phyloP scores from a whole-genome alignment of 129 eudicot species.

The Centella asiatica region DNA sequence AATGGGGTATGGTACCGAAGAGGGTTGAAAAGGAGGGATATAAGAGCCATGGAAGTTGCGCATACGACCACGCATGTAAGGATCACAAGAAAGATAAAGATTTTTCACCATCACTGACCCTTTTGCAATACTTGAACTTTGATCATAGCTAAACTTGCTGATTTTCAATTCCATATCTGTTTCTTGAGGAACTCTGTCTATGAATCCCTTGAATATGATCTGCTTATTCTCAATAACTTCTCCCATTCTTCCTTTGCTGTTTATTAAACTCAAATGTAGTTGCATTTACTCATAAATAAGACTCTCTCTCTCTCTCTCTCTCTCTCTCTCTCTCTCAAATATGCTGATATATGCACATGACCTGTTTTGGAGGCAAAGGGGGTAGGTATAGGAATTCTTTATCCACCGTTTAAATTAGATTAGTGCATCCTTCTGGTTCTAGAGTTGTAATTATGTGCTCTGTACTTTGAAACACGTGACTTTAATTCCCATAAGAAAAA shows the following conservation, averaged over 20 bases:
- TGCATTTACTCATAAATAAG: too few relatives aligned
- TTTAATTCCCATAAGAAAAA: too few relatives aligned
- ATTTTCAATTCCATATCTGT: constrained; percentile 51
- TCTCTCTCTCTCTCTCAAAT: too few relatives aligned
- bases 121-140: constrained; percentile 24
- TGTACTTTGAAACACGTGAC: too few relatives aligned
- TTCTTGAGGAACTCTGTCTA: constrained; percentile 42
- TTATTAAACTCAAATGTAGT: too few relatives aligned
- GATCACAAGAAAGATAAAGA: constrained; percentile 79
- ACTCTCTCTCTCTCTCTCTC: too few relatives aligned
- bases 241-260: neutral
- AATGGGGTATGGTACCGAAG: constrained; percentile 27
- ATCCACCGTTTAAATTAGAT: too few relatives aligned
- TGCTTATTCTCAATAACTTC: constrained; percentile 47
- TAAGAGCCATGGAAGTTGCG: constrained; percentile 44
- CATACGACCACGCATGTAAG: constrained; percentile 90
- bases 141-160: constrained; percentile 22
- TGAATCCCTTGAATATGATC: constrained; percentile 47
- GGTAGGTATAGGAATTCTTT: too few relatives aligned
- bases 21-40: constrained; percentile 54
- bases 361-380: too few relatives aligned
- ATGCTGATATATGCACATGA: too few relatives aligned
- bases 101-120: constrained; percentile 57
- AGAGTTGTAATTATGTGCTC: too few relatives aligned
- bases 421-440: too few relatives aligned